phyloP scores from a whole-genome alignment of 441 rosid genomes.

The Adansonia madagascariensis region DNA sequence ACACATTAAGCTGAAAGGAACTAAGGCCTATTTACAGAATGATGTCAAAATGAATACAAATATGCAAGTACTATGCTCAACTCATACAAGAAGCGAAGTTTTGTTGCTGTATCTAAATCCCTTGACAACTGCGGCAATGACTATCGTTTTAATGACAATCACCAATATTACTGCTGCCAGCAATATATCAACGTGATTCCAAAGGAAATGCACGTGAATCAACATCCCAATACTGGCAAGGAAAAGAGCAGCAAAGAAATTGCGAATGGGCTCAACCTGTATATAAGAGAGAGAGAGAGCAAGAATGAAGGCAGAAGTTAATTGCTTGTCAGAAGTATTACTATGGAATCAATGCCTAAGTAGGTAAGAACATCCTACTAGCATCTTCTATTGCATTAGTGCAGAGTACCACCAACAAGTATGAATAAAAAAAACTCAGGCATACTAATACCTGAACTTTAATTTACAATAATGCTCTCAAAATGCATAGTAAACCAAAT shows the following conservation, averaged over 20 bases:
- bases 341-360: neutral
- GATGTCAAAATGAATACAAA: neutral
- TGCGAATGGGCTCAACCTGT: slow-evolving; percentile 97
- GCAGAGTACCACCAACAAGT: neutral
- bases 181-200: slow-evolving; percentile 94
- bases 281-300: slow-evolving; percentile 21
- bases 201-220: slow-evolving; percentile 90
- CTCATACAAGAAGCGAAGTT: slow-evolving; percentile 85
- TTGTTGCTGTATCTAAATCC: slow-evolving; percentile 93
- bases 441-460: neutral
- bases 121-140: slow-evolving; percentile 79
- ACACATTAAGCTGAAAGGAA: slow-evolving; percentile 14
- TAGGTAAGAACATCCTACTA: neutral
- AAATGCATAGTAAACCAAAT: neutral
- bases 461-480: neutral
- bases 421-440: neutral
- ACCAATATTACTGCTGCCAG: slow-evolving; percentile 91
- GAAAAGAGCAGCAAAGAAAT: slow-evolving; percentile 95
- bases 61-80: neutral
- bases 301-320: neutral
- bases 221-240: slow-evolving; percentile 99
- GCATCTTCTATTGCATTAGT: neutral
- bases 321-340: neutral
- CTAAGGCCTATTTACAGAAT: neutral
- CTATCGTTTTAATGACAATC: slow-evolving; percentile 77